Conservation (phyloP, 2,329 filamentous ascomycete species). For the Ascochyta rabiei region DNA sequence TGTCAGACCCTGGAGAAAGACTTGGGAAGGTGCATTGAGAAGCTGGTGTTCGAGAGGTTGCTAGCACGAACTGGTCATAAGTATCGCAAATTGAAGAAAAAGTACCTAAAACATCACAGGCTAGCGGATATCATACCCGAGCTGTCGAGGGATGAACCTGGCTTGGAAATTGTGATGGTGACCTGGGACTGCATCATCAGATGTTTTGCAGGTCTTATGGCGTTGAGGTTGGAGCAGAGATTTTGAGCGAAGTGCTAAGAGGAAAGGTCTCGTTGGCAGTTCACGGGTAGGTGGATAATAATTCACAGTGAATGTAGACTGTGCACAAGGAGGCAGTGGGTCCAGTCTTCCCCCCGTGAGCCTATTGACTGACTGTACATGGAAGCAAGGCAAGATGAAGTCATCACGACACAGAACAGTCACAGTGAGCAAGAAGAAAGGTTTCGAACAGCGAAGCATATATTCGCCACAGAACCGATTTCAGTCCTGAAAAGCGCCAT, state of each 20-base stretch:
- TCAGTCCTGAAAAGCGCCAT: conserved; percentile 4
- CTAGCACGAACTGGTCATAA: not conserved
- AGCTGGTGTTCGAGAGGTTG: not conserved
- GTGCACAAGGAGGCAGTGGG: too few relatives aligned
- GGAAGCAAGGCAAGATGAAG: not conserved
- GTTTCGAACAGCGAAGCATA: not conserved
- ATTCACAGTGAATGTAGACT: not conserved
- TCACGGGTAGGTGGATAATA: too few relatives aligned
- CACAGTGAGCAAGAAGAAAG: not conserved
- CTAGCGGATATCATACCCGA: not conserved
- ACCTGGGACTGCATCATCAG: not conserved
- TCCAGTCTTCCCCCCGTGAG: too few relatives aligned
- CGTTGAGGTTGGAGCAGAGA: not conserved
- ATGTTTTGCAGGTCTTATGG: not conserved
- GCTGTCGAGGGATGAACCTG: not conserved
- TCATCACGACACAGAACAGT: not conserved
- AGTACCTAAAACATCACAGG: too few relatives aligned
- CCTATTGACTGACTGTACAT: too few relatives aligned
- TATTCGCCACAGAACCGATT: not conserved
- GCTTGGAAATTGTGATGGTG: not conserved
- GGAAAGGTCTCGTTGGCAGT: too few relatives aligned
- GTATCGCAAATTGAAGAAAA: not conserved
- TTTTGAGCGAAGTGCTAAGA: not conserved
- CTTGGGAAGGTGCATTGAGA: not conserved
- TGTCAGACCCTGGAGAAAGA: not conserved